A percentile compares a stretch with the other conserved stretches of the same genome.
Evolutionary conservation across 331 rosid genomes (phyloP).

Genomic region (Rhamnella rubrinervis): DNA sequence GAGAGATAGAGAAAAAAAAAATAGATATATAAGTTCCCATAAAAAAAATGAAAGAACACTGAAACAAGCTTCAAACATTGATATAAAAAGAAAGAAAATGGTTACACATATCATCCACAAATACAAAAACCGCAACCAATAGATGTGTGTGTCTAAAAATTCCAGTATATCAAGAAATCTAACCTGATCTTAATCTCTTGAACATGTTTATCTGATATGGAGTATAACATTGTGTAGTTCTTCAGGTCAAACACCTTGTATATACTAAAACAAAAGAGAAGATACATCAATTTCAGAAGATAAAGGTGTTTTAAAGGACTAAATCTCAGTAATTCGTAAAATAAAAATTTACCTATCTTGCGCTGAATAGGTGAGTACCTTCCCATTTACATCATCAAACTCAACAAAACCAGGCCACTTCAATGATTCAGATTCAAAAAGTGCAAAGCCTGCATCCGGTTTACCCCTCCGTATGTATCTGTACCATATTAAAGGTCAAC

Average conservation of each 20-base stretch:
- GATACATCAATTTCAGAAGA: conserved; percentile 25
- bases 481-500: conserved; percentile 22
- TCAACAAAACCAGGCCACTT: conserved; percentile 99
- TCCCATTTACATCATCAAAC: conserved; percentile 99
- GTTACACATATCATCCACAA: conserved; percentile 1
- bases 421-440: conserved; percentile 88
- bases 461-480: conserved; percentile 91
- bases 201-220: conserved; percentile 94
- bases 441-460: conserved; percentile 97
- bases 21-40: neutral
- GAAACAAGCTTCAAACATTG: neutral
- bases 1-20: conserved; percentile 7
- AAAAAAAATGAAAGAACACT: conserved; percentile 4
- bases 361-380: conserved; percentile 92
- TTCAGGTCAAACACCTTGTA: conserved; percentile 98
- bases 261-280: conserved; percentile 46
- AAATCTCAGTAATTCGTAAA: neutral
- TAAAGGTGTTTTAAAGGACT: conserved; percentile 7
- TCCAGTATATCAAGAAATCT: conserved; percentile 20
- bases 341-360: conserved; percentile 69
- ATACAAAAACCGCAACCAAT: conserved; percentile 6
- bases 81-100: conserved; percentile 3
- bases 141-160: conserved; percentile 17
- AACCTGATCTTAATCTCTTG: conserved; percentile 99
- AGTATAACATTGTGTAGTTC: conserved; percentile 93